phyloP scores from a whole-genome alignment of 257 asterid species.

The Nicotiana attenuata region DNA sequence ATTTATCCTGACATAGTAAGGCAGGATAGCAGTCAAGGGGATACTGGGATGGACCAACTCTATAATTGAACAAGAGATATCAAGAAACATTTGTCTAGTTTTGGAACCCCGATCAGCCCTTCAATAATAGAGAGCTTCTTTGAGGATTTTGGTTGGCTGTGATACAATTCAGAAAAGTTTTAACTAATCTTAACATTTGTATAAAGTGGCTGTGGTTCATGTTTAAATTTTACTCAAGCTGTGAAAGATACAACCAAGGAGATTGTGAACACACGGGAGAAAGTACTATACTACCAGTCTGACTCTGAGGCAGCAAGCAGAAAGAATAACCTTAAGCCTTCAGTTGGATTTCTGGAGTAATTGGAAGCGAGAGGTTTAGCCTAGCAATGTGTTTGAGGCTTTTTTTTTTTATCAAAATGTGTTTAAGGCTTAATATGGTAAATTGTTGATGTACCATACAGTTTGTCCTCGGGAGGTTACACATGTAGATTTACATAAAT shows the following conservation, averaged over 20 bases:
- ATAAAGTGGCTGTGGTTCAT: not conserved
- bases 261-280: not conserved
- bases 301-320: not conserved
- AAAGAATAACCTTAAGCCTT: not conserved
- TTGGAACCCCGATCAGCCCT: not conserved
- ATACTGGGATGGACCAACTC: not conserved
- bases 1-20: not conserved
- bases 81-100: not conserved
- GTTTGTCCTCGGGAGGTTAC: not conserved
- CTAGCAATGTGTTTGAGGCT: not conserved
- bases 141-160: not conserved
- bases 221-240: not conserved
- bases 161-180: not conserved
- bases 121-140: not conserved
- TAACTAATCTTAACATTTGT: not conserved
- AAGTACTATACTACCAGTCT: not conserved
- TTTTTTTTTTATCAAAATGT: too few relatives aligned
- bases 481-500: not conserved
- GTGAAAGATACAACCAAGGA: not conserved
- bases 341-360: not conserved
- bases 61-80: not conserved
- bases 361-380: not conserved
- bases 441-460: not conserved
- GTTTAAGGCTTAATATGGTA: not conserved
- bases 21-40: not conserved